Evolutionary conservation across 192 early-diverging fungal species (phyloP).

Genomic region (Coemansia sp.): DNA sequence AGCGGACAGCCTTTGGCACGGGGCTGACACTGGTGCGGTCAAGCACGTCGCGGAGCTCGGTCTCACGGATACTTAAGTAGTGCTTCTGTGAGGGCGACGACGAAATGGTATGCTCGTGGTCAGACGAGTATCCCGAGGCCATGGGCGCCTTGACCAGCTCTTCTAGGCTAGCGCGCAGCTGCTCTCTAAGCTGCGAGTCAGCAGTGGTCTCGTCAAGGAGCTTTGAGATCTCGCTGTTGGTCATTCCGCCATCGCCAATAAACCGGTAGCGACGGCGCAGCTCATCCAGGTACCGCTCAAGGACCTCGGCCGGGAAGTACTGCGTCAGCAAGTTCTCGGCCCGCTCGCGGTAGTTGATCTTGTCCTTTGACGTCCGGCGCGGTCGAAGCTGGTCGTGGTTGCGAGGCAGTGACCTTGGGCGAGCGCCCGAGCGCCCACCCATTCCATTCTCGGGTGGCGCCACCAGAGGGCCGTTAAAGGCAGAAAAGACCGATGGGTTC

Average conservation of each 20-base stretch:
- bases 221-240: constrained; percentile 36
- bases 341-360: constrained; percentile 48
- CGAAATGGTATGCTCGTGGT: constrained; percentile 31
- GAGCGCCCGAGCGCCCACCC: constrained; percentile 8
- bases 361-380: constrained; percentile 32
- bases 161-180: constrained; percentile 49
- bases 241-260: constrained; percentile 50
- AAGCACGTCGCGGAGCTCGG: constrained; percentile 46
- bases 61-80: constrained; percentile 48
- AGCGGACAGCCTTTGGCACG: constrained; percentile 31
- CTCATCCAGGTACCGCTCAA: constrained; percentile 48
- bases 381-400: constrained; percentile 27
- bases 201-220: constrained; percentile 35
- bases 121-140: constrained; percentile 23
- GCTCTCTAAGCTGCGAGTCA: constrained; percentile 41
- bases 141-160: constrained; percentile 26
- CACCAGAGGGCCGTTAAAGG: constrained; percentile 46
- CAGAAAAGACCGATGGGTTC: constrained; percentile 24
- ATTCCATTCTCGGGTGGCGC: constrained; percentile 39
- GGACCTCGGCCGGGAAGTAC: constrained; percentile 42
- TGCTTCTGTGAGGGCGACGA: constrained; percentile 30
- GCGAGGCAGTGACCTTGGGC: constrained; percentile 21
- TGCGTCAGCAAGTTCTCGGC: constrained; percentile 48
- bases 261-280: constrained; percentile 50
- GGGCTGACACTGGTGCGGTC: constrained; percentile 50